These are phyloP conservation scores for Teratosphaeria nubilosa DNA, from an alignment of 2,329 filamentous ascomycete genomes.

Conservation along the genomic window DNA sequence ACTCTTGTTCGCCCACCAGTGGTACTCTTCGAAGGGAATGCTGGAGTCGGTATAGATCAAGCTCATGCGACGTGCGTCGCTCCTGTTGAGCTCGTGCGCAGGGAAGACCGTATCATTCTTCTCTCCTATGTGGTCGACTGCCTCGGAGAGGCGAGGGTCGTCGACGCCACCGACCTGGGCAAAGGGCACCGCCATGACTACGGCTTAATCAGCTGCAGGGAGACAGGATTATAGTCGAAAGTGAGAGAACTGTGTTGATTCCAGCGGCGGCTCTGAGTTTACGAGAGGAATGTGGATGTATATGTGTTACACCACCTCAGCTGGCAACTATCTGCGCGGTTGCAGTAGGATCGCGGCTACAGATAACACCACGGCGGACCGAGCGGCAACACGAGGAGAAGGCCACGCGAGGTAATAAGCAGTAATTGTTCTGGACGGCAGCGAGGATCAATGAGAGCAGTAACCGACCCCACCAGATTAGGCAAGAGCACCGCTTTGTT, in stretches of 20 bases:
- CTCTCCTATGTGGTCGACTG: background rate
- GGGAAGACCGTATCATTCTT: background rate
- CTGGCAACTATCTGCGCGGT: background rate
- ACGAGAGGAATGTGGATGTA: background rate
- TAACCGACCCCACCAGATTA: background rate
- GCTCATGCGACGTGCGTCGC: background rate
- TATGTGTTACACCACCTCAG: background rate
- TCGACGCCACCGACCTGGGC: slow-evolving; percentile 6
- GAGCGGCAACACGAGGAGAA: background rate
- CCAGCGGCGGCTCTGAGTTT: background rate
- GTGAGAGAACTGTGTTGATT: background rate
- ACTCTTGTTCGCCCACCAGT: background rate
- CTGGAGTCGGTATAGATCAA: background rate
- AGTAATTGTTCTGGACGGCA: background rate
- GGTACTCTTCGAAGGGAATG: background rate
- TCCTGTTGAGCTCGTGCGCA: background rate
- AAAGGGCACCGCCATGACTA: background rate
- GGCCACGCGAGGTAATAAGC: background rate
- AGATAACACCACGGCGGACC: background rate
- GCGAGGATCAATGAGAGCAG: background rate
- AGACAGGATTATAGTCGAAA: background rate
- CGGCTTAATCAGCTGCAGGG: background rate
- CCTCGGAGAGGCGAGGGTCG: slow-evolving; percentile 5
- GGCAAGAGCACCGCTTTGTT: background rate
- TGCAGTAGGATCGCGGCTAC: background rate